Evolutionary conservation across 345 rosid genomes (phyloP), one percentile per base, ranked within the genome.

Genomic region (Gossypium raimondii): DNA sequence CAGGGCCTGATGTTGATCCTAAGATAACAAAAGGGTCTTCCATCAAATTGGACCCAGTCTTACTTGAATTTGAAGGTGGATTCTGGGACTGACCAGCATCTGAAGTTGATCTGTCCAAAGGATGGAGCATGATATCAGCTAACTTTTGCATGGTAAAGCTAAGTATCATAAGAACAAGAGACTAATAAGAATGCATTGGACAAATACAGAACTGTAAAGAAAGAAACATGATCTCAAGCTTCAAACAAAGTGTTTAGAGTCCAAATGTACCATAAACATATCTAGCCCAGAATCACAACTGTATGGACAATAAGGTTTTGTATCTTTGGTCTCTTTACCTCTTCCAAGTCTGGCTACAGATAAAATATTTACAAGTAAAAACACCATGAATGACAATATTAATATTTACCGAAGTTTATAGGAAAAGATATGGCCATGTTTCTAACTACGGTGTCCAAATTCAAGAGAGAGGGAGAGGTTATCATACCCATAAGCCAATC

Each of bases 21-120:
- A 87, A 72, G 59, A 85, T 86, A 22, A 74, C 86, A 88, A 92
- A 89, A 24, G 94, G 94, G 62, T 89, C 86, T 51, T 89, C 89
- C 75, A 79, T 77, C 75, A 57, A 51, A 77, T 69, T 74, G 64
- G 93, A 81, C 27, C 84, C 76, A 24, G 83, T 52, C 82, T 80
- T 84, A 63, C 78, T 82, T 53, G 89, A 81, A 76, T 45, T 73
- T 51, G 79, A 60, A 48, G 84, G 76, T 53, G 85, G 83, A 62
- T 82, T 85, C 20, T 75, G 86, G 72, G 88, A 38, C 70, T 55
- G 84, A 72, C 18, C 79, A 4, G 82, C 73, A 56, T 85, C 92
- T 29, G 85, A 83, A 72, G 81, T 76, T 82, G 91, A 78, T 84
- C 97, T 92, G 86, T 53, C 47, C 66, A 80, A 52, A 18, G 52